Percentiles rank a stretch among this genome's conserved stretches.
Evolutionary conservation across 352 stramenopile genomes (phyloP).

Genomic region (Phytopythium mirpurense): DNA sequence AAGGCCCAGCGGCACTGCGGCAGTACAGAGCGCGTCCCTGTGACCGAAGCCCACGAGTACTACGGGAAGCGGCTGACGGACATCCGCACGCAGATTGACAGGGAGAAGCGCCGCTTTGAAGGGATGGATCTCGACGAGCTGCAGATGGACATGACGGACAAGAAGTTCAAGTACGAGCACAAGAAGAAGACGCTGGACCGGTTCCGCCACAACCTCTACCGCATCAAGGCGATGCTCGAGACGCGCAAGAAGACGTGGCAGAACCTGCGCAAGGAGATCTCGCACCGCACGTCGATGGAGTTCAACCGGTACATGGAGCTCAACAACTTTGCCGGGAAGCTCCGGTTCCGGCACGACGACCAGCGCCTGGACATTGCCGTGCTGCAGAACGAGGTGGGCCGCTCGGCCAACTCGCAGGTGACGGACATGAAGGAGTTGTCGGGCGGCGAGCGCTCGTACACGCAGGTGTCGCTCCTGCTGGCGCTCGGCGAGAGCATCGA

Average conservation of each 20-base stretch:
- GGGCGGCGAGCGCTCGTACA: slow-evolving; percentile 96
- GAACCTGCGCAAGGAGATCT: slow-evolving; percentile 73
- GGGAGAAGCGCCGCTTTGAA: slow-evolving; percentile 69
- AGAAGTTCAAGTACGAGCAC: slow-evolving; percentile 56
- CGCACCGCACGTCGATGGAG: slow-evolving; percentile 64
- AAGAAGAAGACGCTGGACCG: slow-evolving; percentile 62
- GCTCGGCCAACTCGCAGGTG: slow-evolving; percentile 78
- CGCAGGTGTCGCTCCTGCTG: slow-evolving; percentile 95
- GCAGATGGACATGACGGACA: slow-evolving; percentile 69
- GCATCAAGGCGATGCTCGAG: slow-evolving; percentile 70
- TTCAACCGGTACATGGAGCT: slow-evolving; percentile 85
- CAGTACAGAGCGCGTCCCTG: slow-evolving; percentile 49
- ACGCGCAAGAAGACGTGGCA: slow-evolving; percentile 73
- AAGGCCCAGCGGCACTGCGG: slow-evolving; percentile 58
- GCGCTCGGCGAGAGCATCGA: slow-evolving; percentile 90
- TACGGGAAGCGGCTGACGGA: slow-evolving; percentile 78
- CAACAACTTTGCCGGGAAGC: slow-evolving; percentile 82
- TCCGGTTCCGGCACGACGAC: slow-evolving; percentile 76
- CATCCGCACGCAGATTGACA: slow-evolving; percentile 72
- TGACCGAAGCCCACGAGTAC: slow-evolving; percentile 62
- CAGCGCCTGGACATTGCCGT: slow-evolving; percentile 76
- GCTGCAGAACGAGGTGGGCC: slow-evolving; percentile 70
- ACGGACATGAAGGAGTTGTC: slow-evolving; percentile 96
- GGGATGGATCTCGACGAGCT: slow-evolving; percentile 80
- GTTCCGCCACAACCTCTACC: slow-evolving; percentile 56